Percentiles rank a stretch among this genome's conserved stretches.
These are phyloP conservation scores for Erysimum cheiri DNA, from an alignment of 441 rosid species.

Conservation along the genomic window DNA sequence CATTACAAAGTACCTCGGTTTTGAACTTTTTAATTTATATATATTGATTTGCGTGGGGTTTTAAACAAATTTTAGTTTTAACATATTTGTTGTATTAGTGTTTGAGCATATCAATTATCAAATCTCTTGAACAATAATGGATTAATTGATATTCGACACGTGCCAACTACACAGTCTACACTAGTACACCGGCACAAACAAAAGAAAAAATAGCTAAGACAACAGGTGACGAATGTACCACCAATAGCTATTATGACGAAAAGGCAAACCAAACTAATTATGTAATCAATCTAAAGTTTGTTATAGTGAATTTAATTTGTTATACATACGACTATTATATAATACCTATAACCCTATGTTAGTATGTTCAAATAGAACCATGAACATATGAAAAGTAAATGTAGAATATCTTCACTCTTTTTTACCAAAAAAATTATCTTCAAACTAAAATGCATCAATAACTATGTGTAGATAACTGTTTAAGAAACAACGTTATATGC, in stretches of 20 bases:
- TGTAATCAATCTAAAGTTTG: not conserved
- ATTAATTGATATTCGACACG: not conserved
- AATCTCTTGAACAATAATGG: not conserved
- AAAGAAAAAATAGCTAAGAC: not conserved
- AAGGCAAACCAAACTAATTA: not conserved
- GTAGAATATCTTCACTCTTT: not conserved
- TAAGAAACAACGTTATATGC: not conserved
- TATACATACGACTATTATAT: not conserved
- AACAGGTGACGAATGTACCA: not conserved
- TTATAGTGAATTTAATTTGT: not conserved
- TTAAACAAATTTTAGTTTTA: not conserved
- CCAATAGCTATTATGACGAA: not conserved
- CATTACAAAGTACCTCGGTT: constrained; percentile 31
- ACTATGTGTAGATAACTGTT: not conserved
- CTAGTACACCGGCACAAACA: not conserved
- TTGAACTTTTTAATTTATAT: not conserved
- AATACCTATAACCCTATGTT: not conserved
- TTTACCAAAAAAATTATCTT: not conserved
- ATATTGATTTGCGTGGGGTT: constrained; percentile 7
- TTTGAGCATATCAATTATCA: not conserved
- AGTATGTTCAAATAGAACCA: not conserved
- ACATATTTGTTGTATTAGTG: not conserved
- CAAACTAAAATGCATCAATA: not conserved
- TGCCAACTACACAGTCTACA: not conserved
- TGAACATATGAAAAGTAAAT: not conserved